These are phyloP conservation scores for Mortierella sp. DNA, from an alignment of 371 early-diverging fungal species.

Conservation along the genomic window DNA sequence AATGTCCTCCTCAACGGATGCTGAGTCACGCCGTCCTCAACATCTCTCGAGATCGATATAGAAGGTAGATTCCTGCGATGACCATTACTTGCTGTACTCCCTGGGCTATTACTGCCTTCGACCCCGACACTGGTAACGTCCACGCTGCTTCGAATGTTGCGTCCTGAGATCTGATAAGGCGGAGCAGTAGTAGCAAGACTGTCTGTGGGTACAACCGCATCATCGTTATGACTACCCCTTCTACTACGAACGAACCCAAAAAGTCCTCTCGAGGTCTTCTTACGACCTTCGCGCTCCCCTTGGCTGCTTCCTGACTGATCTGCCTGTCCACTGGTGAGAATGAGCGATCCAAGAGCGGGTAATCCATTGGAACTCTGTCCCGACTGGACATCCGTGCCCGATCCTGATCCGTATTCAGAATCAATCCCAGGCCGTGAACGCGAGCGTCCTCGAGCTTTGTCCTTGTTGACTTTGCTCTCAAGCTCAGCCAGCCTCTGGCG, in stretches of 20 bases:
- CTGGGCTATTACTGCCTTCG: neutral
- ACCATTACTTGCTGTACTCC: neutral
- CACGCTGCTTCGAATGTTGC: conserved; percentile 16
- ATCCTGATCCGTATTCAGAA: conserved; percentile 2
- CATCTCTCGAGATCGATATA: conserved; percentile 36
- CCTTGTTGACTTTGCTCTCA: neutral
- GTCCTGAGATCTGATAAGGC: conserved; percentile 8
- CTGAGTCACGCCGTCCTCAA: neutral
- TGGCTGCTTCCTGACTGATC: neutral
- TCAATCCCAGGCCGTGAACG: conserved; percentile 19
- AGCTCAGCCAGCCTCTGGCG: conserved; percentile 14
- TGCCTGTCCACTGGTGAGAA: neutral
- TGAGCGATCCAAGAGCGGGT: conserved; percentile 18
- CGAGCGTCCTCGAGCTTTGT: conserved; percentile 16
- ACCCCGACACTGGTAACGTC: conserved; percentile 13
- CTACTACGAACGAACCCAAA: conserved; percentile 38
- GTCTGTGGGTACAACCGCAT: conserved; percentile 11
- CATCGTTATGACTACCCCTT: conserved; percentile 17
- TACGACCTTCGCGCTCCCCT: conserved; percentile 21
- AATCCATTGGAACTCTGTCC: conserved; percentile 5
- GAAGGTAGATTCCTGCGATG: conserved; percentile 39
- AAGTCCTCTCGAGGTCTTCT: conserved; percentile 20
- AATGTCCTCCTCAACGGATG: conserved; percentile 19
- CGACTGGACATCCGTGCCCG: neutral
- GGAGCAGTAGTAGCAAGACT: neutral